Evolutionary conservation across 2,329 filamentous ascomycete species (phyloP).

Genomic region (Colletotrichum caudatum): DNA sequence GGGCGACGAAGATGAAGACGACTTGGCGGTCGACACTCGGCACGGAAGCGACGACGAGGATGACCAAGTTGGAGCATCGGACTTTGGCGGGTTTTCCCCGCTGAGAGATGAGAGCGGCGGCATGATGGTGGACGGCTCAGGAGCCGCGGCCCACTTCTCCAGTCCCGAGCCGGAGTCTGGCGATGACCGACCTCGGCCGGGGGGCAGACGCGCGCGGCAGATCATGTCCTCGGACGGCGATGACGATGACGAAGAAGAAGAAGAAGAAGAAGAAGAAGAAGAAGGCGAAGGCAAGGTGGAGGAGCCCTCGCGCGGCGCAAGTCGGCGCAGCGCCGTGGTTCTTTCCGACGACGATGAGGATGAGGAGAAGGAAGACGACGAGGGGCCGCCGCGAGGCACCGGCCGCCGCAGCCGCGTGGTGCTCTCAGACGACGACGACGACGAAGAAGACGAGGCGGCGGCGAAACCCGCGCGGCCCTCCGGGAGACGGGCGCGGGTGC

Average conservation of each 20-base stretch:
- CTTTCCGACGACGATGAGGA: conserved; percentile 45
- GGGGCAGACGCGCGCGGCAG: conserved; percentile 47
- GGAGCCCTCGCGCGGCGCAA: conserved; percentile 4
- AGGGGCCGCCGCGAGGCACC: conserved; percentile 10
- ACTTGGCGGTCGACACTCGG: conserved; percentile 22
- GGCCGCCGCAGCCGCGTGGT: conserved; percentile 42
- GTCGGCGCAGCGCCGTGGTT: conserved; percentile 10
- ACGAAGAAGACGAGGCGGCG: conserved; percentile 15
- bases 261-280: conserved; percentile 48
- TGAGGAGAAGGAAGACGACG: conserved; percentile 42
- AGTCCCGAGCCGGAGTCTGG: conserved; percentile 47
- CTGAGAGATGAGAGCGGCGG: conserved; percentile 37
- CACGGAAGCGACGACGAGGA: conserved; percentile 46
- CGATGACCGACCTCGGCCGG: background rate
- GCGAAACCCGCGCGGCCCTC: background rate
- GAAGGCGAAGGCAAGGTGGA: conserved; percentile 43
- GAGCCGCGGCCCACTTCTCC: conserved; percentile 46
- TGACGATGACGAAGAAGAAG: background rate
- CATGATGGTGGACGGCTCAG: conserved; percentile 30
- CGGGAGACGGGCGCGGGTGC: conserved; percentile 25
- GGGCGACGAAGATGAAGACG: conserved; percentile 32
- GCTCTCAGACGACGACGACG: conserved; percentile 44
- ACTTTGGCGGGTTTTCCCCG: conserved; percentile 29
- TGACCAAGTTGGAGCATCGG: conserved; percentile 40
- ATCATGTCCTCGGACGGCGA: conserved; percentile 42